phyloP scores from a whole-genome alignment of 805 yeast species.

The Saturnispora serradocipensis region DNA sequence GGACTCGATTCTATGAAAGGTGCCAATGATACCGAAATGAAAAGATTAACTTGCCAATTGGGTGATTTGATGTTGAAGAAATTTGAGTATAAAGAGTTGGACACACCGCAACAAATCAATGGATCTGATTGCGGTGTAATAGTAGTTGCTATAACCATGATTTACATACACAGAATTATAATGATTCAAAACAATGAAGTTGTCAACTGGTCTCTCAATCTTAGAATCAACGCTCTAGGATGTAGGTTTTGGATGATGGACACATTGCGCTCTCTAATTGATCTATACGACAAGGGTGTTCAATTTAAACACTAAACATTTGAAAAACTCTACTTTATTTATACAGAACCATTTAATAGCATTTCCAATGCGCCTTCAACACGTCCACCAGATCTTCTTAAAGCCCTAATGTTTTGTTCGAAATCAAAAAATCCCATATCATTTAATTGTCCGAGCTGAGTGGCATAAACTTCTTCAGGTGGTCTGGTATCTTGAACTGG shows the following conservation, averaged over 20 bases:
- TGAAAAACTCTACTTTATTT: slow-evolving; percentile 7
- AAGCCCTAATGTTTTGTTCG: slow-evolving; percentile 83
- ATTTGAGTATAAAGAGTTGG: slow-evolving; percentile 15
- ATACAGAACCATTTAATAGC: slow-evolving; percentile 54
- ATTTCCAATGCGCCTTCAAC: slow-evolving; percentile 96
- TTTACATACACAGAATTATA: slow-evolving; percentile 28
- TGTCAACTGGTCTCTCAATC: slow-evolving; percentile 29
- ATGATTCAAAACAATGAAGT: slow-evolving; percentile 19
- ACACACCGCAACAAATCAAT: slow-evolving; percentile 51
- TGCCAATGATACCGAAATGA: slow-evolving; percentile 33
- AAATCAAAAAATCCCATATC: slow-evolving; percentile 88
- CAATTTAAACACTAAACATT: neutral
- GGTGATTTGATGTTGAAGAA: slow-evolving; percentile 19
- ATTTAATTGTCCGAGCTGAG: slow-evolving; percentile 64
- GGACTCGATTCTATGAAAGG: slow-evolving; percentile 53
- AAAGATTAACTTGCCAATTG: slow-evolving; percentile 26
- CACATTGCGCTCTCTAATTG: slow-evolving; percentile 23
- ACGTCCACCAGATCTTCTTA: slow-evolving; percentile 92
- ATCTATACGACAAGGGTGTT: neutral
- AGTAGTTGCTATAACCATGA: slow-evolving; percentile 30
- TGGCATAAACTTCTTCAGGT: slow-evolving; percentile 70
- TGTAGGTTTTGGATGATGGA: slow-evolving; percentile 38
- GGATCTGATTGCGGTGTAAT: slow-evolving; percentile 60
- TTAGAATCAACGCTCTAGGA: slow-evolving; percentile 38
- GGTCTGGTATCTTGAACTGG: slow-evolving; percentile 60